Evolutionary conservation across 2,329 filamentous ascomycete species (phyloP).

Genomic region (Fusarium penzigii): DNA sequence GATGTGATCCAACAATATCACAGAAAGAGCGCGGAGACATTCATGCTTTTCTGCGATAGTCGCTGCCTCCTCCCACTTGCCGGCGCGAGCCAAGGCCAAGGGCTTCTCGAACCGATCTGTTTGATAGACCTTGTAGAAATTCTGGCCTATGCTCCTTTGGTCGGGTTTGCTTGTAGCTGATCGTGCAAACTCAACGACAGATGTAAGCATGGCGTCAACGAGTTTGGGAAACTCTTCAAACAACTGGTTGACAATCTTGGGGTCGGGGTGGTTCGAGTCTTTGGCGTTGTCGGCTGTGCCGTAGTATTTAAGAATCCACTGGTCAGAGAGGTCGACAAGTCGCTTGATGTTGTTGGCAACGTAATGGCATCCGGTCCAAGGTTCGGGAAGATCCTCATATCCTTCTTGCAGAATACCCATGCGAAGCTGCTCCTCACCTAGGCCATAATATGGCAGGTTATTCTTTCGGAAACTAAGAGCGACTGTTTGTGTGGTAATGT

Average conservation of each 20-base stretch:
- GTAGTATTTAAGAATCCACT: constrained; percentile 54
- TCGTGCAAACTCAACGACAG: constrained; percentile 53
- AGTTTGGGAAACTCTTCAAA: constrained; percentile 50
- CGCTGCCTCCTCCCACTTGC: constrained; percentile 60
- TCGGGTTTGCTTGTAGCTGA: constrained; percentile 51
- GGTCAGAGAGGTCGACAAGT: constrained; percentile 57
- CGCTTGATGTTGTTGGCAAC: constrained; percentile 64
- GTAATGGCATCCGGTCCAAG: constrained; percentile 78
- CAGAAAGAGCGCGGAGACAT: constrained; percentile 55
- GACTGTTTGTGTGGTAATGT: constrained; percentile 55
- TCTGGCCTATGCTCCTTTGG: constrained; percentile 44
- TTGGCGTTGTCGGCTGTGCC: constrained; percentile 34
- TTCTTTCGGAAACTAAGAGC: constrained; percentile 74
- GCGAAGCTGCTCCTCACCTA: constrained; percentile 65
- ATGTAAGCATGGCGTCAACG: constrained; percentile 56
- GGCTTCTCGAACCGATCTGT: constrained; percentile 54
- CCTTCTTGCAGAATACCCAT: constrained; percentile 63
- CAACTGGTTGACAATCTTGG: constrained; percentile 46
- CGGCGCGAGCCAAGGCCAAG: constrained; percentile 53
- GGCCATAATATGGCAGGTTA: constrained; percentile 71
- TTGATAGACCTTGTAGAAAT: constrained; percentile 50
- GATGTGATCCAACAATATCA: constrained; percentile 57
- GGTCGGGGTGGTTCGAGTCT: constrained; percentile 37
- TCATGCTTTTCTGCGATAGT: constrained; percentile 59
- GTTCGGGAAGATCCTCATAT: constrained; percentile 71